Evolutionary conservation across 306 rosid species (phyloP), one percentile per base, ranked within the genome.

Genomic region (Malus sieversii): DNA sequence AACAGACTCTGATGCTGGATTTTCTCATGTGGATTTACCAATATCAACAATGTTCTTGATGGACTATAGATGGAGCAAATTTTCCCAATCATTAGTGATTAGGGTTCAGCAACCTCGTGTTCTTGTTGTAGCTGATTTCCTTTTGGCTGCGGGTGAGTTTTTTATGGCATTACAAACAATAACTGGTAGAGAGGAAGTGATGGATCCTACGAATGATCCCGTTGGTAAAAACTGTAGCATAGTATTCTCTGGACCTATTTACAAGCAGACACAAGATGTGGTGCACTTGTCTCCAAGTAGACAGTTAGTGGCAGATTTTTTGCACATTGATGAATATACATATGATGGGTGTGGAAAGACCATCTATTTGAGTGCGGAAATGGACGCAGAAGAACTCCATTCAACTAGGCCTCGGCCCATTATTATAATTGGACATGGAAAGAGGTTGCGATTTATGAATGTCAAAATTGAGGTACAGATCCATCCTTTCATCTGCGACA

Each of bases 61-160:
- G 96, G 98, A 95, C 85, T 92, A 80, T 76, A 89, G 98, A 84
- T 95, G 96, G 92, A 85, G 98, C 53, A 70, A 27, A 75, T 89
- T 88, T 27, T 89, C 98, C 25, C 92, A 87, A 55, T 90, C 97
- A 78, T 83, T 89, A 80, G 98, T 95, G 79, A 79, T 95, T 65
- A 91, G 97, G 76, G 79, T 90, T 79, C 98, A 95, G 83, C 98
- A 95, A 80, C 98, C 98, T 57, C 89, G 98, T 38, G 93, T 92
- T 80, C 97, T 95, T 78, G 93, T 92, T 67, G 97, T 92, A 72
- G 97, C 97, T n/a, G 99, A 95, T 85, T 95, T 92, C 74, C 97
- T 95, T 83, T 90, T 95, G 76, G 97, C 97, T 40, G 97, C 90
- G 85, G 91, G 90, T 46, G 99, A 95, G 81, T 92, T 90, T 84